phyloP scores from a whole-genome alignment of 1,139 yeast genomes.

The Pichia sp. region DNA sequence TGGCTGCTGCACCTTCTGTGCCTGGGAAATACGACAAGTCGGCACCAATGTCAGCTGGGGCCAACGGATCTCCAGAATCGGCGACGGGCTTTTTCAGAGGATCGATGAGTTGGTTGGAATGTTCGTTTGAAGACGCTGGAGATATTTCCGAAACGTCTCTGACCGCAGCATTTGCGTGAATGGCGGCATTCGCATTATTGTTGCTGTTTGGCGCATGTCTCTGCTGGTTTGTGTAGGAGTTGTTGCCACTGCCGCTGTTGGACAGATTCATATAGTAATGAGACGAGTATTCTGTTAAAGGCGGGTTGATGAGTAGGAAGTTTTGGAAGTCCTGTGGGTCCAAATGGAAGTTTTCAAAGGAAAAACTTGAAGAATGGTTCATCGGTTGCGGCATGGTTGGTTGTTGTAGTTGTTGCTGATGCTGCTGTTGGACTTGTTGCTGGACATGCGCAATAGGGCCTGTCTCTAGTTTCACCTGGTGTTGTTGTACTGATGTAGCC shows the following conservation, averaged over 20 bases:
- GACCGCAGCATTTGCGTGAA: not conserved
- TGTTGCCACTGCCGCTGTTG: not conserved
- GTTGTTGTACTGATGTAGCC: not conserved
- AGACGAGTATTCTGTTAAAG: conserved; percentile 31
- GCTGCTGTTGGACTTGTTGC: not conserved
- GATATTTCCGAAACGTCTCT: not conserved
- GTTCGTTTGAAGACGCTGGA: not conserved
- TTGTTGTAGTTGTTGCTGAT: not conserved
- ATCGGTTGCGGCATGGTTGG: not conserved
- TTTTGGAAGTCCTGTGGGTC: conserved; percentile 35
- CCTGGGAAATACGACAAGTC: not conserved
- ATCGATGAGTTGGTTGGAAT: not conserved
- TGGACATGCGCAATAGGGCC: not conserved
- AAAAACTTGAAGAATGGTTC: conserved; percentile 2
- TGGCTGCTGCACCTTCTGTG: not conserved
- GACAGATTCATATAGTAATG: conserved; percentile 17
- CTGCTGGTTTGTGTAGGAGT: not conserved
- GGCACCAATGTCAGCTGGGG: not conserved
- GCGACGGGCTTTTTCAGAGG: not conserved
- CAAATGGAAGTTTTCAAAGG: conserved; percentile 29
- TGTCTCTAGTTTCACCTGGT: not conserved
- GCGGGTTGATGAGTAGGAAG: conserved; percentile 34
- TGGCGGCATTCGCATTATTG: not conserved
- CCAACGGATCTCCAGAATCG: not conserved
- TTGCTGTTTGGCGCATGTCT: not conserved